These are phyloP conservation scores for Lepiota venenata DNA, from an alignment of 768 basidiomycete species.

Conservation along the genomic window DNA sequence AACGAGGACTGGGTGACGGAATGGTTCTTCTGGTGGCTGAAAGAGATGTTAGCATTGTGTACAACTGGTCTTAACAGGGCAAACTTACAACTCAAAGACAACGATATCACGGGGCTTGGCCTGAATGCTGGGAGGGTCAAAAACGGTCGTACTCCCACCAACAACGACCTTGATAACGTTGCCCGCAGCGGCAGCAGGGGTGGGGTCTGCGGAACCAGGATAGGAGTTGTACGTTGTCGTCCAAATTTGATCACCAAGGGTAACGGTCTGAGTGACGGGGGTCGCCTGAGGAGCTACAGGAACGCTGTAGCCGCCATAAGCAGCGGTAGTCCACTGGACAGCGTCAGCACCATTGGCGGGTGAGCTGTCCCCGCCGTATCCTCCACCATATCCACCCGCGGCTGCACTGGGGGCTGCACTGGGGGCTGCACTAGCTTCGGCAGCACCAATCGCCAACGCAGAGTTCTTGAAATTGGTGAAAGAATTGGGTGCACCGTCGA, in stretches of 20 bases:
- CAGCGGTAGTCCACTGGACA: conserved; percentile 34
- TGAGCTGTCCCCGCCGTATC: neutral
- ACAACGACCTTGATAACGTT: conserved; percentile 51
- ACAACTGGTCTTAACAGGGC: neutral
- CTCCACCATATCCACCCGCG: conserved; percentile 13
- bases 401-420: conserved; percentile 23
- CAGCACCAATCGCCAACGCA: conserved; percentile 52
- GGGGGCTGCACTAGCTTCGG: conserved; percentile 38
- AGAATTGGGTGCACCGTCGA: conserved; percentile 51
- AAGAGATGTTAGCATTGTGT: conserved; percentile 4
- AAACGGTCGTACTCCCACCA: conserved; percentile 47
- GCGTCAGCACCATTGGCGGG: conserved; percentile 3
- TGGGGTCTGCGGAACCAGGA: conserved; percentile 50
- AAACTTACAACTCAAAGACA: conserved; percentile 56
- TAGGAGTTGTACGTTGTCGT: conserved; percentile 58
- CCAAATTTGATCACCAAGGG: conserved; percentile 42
- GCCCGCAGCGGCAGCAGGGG: conserved; percentile 45
- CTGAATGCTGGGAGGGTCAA: conserved; percentile 45
- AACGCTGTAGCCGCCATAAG: conserved; percentile 48
- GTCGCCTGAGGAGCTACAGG: conserved; percentile 44
- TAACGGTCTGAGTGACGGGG: conserved; percentile 45
- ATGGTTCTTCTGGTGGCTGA: conserved; percentile 65
- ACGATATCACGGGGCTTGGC: conserved; percentile 54
- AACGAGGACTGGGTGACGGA: conserved; percentile 63
- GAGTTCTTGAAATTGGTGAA: conserved; percentile 59